Percentiles rank a stretch among this genome's conserved stretches.
Conservation (phyloP, 106 monocot genomes). For the Acorus calamus region DNA sequence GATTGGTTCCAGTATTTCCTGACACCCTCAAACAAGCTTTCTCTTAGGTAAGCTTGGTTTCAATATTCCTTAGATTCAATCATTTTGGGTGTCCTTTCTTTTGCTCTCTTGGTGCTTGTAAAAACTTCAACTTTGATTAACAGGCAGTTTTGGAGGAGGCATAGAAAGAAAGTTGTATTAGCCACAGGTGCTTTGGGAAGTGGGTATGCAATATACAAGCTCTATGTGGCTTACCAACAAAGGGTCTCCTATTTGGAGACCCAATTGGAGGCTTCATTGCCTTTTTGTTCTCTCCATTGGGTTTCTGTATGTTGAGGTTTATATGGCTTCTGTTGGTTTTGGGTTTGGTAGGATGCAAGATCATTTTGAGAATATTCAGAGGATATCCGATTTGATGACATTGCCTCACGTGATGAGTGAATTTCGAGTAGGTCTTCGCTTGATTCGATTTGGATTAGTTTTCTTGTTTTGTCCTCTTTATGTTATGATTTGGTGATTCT, state of each 20-base stretch:
- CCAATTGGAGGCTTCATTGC: constrained; percentile 8
- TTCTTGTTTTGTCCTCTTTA: constrained; percentile 3
- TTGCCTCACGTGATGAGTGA: constrained; percentile 55
- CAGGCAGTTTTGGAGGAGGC: constrained; percentile 64
- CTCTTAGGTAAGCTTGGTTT: no score
- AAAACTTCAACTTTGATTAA: neutral
- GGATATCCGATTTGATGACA: constrained; percentile 63
- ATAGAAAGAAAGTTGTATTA: constrained; percentile 40
- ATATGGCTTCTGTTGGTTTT: neutral
- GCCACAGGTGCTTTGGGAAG: constrained; percentile 37
- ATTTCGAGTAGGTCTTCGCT: constrained; percentile 7
- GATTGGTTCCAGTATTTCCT: no score
- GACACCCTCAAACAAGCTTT: no score
- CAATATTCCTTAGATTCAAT: no score
- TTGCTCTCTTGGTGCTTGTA: no score
- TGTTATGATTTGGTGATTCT: neutral
- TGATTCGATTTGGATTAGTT: no score
- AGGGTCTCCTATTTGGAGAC: constrained; percentile 19
- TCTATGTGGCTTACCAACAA: constrained; percentile 26
- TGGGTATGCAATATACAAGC: constrained; percentile 42
- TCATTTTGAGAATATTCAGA: constrained; percentile 71
- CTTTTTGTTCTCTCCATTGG: neutral
- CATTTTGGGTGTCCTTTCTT: no score
- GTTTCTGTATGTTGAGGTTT: neutral
- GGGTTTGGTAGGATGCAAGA: constrained; percentile 42